phyloP scores from a whole-genome alignment of 73 alveolate genomes.

The Tetrahymena thermophila region DNA sequence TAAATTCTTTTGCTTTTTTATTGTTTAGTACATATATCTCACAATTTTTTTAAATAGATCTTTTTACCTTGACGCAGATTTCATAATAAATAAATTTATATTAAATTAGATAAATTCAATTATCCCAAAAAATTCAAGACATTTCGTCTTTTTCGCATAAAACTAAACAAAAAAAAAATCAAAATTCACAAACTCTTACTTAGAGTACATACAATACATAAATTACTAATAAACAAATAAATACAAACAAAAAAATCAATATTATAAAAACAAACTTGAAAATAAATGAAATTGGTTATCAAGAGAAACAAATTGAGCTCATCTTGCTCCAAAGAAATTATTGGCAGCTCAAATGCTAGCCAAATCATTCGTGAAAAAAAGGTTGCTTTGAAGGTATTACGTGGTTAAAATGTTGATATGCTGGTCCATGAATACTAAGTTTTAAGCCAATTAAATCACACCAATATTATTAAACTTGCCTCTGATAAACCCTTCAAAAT shows the following conservation, averaged over 20 bases:
- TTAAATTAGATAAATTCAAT: not conserved
- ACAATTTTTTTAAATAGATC: not conserved
- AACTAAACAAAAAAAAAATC: not conserved
- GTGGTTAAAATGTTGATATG: not conserved
- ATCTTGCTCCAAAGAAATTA: not conserved
- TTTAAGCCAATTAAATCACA: not conserved
- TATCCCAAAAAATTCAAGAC: not conserved
- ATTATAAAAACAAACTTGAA: not conserved
- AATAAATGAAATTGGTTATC: not conserved
- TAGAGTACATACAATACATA: not conserved
- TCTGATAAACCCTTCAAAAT: not conserved
- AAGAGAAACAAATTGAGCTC: not conserved
- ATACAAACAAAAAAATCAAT: not conserved
- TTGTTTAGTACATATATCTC: not conserved
- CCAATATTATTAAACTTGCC: not conserved
- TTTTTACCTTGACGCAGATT: not conserved
- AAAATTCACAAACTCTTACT: not conserved
- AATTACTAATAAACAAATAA: too few relatives aligned
- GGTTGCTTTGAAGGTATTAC: not conserved
- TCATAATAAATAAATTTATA: not conserved
- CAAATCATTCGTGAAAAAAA: not conserved
- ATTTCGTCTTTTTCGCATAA: not conserved
- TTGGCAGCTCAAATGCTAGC: not conserved
- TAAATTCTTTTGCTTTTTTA: too few relatives aligned
- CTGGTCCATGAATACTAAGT: not conserved